phyloP scores from a whole-genome alignment of 805 yeast species.

The Lachancea waltii region DNA sequence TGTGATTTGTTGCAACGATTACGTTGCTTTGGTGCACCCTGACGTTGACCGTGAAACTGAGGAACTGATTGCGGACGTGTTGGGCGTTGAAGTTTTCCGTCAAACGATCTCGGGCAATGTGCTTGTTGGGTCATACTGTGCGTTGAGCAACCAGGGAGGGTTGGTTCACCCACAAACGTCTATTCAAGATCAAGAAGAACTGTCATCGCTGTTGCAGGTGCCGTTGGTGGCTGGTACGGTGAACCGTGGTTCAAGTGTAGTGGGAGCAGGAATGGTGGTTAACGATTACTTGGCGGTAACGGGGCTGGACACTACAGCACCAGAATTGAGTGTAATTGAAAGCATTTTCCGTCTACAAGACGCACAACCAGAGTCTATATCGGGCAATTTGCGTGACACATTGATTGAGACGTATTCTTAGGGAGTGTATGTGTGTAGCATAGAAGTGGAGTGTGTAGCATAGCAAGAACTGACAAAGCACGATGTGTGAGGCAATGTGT shows the following conservation, averaged over 20 bases:
- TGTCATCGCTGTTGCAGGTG: conserved; percentile 89
- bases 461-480: not conserved
- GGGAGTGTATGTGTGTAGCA: not conserved
- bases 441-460: conserved; percentile 6
- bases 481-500: too few species aligned
- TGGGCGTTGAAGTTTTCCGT: conserved; percentile 98
- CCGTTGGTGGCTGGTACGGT: conserved; percentile 98
- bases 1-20: conserved; percentile 97
- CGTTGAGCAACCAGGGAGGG: conserved; percentile 95
- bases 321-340: conserved; percentile 94
- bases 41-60: conserved; percentile 99
- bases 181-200: conserved; percentile 96
- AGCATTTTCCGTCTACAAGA: conserved; percentile 91
- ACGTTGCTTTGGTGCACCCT: conserved; percentile 98
- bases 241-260: conserved; percentile 94
- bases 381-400: conserved; percentile 83
- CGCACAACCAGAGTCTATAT: conserved; percentile 80
- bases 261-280: conserved; percentile 98
- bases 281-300: conserved; percentile 97
- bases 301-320: conserved; percentile 97
- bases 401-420: conserved; percentile 86
- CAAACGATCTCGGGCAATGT: conserved; percentile 99
- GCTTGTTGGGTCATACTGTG: conserved; percentile 92
- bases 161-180: conserved; percentile 97
- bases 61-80: conserved; percentile 93